Conservation (phyloP, 495 filamentous ascomycete species). For the Neurospora intermedia region DNA sequence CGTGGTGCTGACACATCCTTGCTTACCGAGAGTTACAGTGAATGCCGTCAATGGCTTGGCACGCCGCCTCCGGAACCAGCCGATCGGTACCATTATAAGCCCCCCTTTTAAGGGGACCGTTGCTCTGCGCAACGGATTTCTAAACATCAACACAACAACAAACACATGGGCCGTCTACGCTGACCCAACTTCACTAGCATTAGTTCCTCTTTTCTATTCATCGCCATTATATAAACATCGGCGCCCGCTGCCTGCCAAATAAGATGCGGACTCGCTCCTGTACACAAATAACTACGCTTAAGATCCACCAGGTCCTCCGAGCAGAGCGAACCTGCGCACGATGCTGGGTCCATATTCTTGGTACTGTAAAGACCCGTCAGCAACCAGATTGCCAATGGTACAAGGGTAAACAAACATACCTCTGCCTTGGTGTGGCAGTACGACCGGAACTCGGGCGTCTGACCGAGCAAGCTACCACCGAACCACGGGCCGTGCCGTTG, state of each 20-base stretch:
- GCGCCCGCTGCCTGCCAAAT: constrained; percentile 7
- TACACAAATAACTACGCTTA: constrained; percentile 17
- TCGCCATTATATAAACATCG: constrained; percentile 4
- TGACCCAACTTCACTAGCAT: background rate
- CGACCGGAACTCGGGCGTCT: constrained; percentile 97
- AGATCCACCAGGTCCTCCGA: constrained; percentile 78
- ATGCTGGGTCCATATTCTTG: constrained; percentile 92
- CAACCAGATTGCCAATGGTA: background rate
- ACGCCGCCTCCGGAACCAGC: background rate
- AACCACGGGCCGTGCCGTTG: constrained; percentile 98
- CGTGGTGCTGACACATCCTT: background rate
- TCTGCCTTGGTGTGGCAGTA: constrained; percentile 98
- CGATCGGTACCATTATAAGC: background rate
- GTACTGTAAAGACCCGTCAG: constrained; percentile 42
- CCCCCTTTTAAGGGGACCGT: background rate
- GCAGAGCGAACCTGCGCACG: constrained; percentile 85
- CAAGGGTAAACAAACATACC: constrained; percentile 20
- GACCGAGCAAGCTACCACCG: constrained; percentile 87
- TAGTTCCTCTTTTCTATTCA: constrained; percentile 2
- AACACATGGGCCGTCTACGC: background rate
- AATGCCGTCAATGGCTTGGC: background rate
- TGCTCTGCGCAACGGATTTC: background rate
- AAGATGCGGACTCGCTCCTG: constrained; percentile 7
- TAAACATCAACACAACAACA: background rate
- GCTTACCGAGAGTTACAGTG: background rate